A percentile compares a stretch with the other conserved stretches of the same genome.
phyloP scores from a whole-genome alignment of 371 early-diverging fungal species.

The Vairimorpha necatrix region DNA sequence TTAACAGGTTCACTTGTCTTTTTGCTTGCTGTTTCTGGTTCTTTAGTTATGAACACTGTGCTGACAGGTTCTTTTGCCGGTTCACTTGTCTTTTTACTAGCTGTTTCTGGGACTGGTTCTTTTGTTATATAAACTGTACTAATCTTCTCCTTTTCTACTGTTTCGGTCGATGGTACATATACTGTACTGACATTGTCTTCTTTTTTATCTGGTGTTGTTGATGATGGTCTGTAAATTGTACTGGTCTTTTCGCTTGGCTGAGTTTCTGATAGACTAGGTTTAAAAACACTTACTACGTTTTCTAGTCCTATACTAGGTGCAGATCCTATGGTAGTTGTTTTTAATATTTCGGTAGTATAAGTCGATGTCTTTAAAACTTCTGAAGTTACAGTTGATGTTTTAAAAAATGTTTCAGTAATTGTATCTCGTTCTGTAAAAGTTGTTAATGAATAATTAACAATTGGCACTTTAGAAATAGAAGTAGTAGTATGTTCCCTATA shows the following conservation, averaged over 20 bases:
- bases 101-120: background rate
- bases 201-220: background rate
- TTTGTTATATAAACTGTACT: background rate
- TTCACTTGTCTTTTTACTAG: background rate
- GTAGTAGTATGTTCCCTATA: conserved; percentile 60
- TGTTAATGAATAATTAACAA: conserved; percentile 57
- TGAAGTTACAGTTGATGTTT: background rate
- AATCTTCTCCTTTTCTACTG: background rate
- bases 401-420: conserved; percentile 19
- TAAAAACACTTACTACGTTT: background rate
- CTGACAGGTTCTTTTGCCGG: background rate
- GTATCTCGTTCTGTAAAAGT: conserved; percentile 45
- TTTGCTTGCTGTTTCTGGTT: background rate
- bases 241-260: background rate
- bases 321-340: background rate
- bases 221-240: background rate
- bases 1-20: background rate
- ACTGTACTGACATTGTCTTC: background rate
- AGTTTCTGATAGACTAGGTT: background rate
- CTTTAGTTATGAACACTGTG: background rate
- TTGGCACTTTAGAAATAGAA: conserved; percentile 43
- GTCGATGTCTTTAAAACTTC: background rate
- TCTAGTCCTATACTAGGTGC: too few relatives aligned
- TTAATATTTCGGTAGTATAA: background rate
- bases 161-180: too few relatives aligned